Percentiles rank a stretch among this genome's conserved stretches.
Conservation (phyloP, 352 stramenopile species). For the Phytophthora melonis region DNA sequence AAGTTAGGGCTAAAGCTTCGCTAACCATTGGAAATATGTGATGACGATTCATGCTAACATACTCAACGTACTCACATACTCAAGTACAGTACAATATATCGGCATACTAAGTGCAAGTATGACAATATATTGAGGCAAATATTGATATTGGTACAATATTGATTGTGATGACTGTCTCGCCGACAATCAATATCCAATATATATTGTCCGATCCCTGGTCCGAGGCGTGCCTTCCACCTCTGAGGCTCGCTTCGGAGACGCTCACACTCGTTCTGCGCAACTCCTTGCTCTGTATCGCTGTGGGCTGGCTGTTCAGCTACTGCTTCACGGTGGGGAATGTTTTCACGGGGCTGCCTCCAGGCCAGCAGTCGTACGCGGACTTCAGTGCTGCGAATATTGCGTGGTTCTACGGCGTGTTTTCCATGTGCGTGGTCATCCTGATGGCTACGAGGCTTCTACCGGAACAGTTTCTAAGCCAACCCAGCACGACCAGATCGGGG, state of each 20-base stretch:
- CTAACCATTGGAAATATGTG: too few relatives aligned
- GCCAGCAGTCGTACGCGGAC: conserved; percentile 8
- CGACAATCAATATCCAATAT: too few relatives aligned
- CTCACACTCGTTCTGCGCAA: conserved; percentile 21
- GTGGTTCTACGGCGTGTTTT: conserved; percentile 23
- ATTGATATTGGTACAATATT: too few relatives aligned
- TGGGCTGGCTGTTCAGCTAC: conserved; percentile 18
- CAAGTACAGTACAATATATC: too few relatives aligned
- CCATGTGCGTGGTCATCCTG: conserved; percentile 7
- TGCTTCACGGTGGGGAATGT: conserved; percentile 19
- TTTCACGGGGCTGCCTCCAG: conserved; percentile 7
- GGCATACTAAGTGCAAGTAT: too few relatives aligned
- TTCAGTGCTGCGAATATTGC: conserved; percentile 15
- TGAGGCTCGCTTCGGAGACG: not conserved
- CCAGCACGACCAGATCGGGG: too few relatives aligned
- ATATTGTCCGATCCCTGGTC: too few relatives aligned
- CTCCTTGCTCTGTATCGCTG: conserved; percentile 6
- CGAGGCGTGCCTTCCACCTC: not conserved
- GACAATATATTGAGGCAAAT: too few relatives aligned
- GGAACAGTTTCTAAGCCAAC: conserved; percentile 7
- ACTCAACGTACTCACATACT: too few relatives aligned
- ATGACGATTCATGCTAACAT: too few relatives aligned
- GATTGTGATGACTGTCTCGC: too few relatives aligned
- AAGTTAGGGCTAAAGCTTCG: too few relatives aligned
- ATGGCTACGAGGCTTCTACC: conserved; percentile 12